Base-by-base conservation (phyloP, 371 early-diverging fungal genomes). In the Mucor lusitanicus region DNA sequence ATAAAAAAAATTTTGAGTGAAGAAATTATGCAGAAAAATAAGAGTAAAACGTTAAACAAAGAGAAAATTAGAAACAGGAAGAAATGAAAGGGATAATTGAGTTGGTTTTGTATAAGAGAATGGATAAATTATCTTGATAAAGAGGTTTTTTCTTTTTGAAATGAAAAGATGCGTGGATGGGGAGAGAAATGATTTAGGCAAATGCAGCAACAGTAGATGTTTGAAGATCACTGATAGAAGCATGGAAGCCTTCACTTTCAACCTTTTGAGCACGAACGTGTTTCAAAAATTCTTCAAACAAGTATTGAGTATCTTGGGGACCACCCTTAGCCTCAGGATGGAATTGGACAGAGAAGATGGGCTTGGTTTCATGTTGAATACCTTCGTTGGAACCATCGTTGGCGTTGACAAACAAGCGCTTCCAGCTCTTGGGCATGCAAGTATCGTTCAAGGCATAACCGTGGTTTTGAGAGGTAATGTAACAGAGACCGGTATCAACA, bases 251-350 rank as follows among this genome's bases (percentile, higher is more conserved):
- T 44, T 66, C 56, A 17, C 32, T 40, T 27, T 69, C 59, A 32
- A 44, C 35, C 54, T 74, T 74, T n/a, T 71, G 63, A 37, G 66
- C 50, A 56, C 72, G 72, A 27, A 75, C 75, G 23, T 72, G 60
- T 8, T 63, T 63, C 62, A 75, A 64, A 65, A 90, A 93, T 40
- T 88, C 88, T 35, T 88, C 87, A 76, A 96, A 95, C 63, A 95
- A 83, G 66, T 90, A 92, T 32, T 83, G 85, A 19, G 96, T 94
- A 66, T 96, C 97, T 63, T 86, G 82, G 6, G 97, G 97, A 15
- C 97, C 97, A 55, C 94, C 95, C 81, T 90, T 91, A 32, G 96
- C 94, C 77, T 96, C 97, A 8, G 97, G 97, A 72, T 96, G 97
- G 88, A 95, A 96, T 85, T 96, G 97, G 7, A 95, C 97, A n/a